These are phyloP conservation scores for Arxiozyma slooffiae DNA, from an alignment of 1,139 yeast genomes.

Conservation along the genomic window DNA sequence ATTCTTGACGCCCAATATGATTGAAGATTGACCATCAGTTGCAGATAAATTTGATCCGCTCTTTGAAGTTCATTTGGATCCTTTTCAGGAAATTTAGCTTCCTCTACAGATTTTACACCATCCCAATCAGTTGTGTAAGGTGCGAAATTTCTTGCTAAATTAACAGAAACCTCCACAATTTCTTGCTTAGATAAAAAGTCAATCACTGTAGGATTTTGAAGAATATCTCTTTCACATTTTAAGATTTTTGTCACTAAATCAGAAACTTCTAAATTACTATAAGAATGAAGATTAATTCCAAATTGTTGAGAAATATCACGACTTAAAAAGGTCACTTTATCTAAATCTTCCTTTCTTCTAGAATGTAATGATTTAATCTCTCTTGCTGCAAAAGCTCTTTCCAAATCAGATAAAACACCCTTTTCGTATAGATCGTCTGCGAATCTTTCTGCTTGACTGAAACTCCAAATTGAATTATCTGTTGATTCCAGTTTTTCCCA, in stretches of 20 bases:
- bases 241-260: conserved; percentile 50
- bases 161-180: conserved; percentile 53
- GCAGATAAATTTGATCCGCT: conserved; percentile 66
- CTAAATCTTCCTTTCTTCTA: conserved; percentile 36
- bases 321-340: conserved; percentile 52
- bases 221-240: conserved; percentile 50
- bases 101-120: conserved; percentile 24
- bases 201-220: conserved; percentile 50
- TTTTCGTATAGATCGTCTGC: conserved; percentile 53
- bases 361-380: conserved; percentile 49
- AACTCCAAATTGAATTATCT: conserved; percentile 59
- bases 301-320: conserved; percentile 71
- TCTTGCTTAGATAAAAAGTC: conserved; percentile 67
- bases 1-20: conserved; percentile 76
- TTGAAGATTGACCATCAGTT: conserved; percentile 61
- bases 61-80: conserved; percentile 67
- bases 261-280: conserved; percentile 43
- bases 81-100: conserved; percentile 50
- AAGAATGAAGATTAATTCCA: conserved; percentile 64
- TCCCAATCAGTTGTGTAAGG: conserved; percentile 55
- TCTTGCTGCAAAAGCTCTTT: conserved; percentile 67
- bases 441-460: conserved; percentile 38
- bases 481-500: conserved; percentile 71
- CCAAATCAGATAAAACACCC: conserved; percentile 71
- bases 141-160: conserved; percentile 53